phyloP scores from a whole-genome alignment of 1,139 yeast genomes.

The Scheffersomyces insectosa region DNA sequence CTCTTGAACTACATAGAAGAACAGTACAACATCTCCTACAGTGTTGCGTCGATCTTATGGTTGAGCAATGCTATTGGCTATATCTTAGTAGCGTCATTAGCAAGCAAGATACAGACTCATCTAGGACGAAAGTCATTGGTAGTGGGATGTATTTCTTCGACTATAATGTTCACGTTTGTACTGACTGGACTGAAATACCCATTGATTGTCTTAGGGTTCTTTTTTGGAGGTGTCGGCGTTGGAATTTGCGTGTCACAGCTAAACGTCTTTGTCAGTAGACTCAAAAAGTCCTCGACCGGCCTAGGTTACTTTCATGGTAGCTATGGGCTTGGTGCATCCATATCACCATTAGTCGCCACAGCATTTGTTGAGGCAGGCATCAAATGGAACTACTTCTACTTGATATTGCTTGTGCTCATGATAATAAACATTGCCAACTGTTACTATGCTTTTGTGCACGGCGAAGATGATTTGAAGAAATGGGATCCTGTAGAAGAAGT shows the following conservation, averaged over 20 bases:
- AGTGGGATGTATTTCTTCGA: conserved; percentile 34
- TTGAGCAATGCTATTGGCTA: conserved; percentile 43
- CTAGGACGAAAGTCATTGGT: conserved; percentile 40
- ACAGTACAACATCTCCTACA: conserved; percentile 37
- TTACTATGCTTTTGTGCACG: conserved; percentile 12
- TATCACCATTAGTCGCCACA: conserved; percentile 26
- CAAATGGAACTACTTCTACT: conserved; percentile 17
- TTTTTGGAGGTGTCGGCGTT: conserved; percentile 18
- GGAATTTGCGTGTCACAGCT: conserved; percentile 17
- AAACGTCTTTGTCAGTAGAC: conserved; percentile 16
- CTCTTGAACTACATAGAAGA: conserved; percentile 41
- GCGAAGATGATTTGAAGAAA: conserved; percentile 13
- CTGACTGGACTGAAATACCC: conserved; percentile 30
- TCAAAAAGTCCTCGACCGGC: conserved; percentile 16
- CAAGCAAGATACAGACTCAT: conserved; percentile 32
- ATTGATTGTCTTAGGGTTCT: conserved; percentile 16
- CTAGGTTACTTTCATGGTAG: conserved; percentile 17
- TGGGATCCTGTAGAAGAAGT: conserved; percentile 7
- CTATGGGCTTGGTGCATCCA: conserved; percentile 22
- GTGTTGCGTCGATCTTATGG: conserved; percentile 48
- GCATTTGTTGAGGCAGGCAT: conserved; percentile 13
- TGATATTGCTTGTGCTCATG: conserved; percentile 15
- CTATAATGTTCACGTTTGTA: conserved; percentile 40
- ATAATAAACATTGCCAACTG: conserved; percentile 7
- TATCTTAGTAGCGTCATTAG: conserved; percentile 35